Conservation (phyloP, 495 filamentous ascomycete genomes). For the Penicillium paxilli region DNA sequence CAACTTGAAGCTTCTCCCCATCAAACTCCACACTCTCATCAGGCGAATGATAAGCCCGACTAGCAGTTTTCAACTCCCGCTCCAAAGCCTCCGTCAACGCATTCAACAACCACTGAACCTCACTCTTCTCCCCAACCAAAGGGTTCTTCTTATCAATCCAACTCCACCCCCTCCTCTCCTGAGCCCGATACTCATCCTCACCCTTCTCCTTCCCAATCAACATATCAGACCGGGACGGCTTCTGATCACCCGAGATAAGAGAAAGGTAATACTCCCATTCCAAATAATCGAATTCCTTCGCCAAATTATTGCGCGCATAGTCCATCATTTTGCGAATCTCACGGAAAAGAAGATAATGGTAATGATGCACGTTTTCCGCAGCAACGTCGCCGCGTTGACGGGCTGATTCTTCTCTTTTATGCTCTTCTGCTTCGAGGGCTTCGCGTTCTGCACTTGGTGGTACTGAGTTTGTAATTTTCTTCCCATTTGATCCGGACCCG, state of each 20-base stretch:
- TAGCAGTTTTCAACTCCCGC: constrained; percentile 47
- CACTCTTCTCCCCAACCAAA: constrained; percentile 68
- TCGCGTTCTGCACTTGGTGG: background rate
- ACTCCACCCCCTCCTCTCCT: constrained; percentile 52
- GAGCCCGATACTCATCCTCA: constrained; percentile 20
- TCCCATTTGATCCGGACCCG: background rate
- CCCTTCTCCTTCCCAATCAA: constrained; percentile 2
- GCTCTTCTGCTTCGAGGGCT: constrained; percentile 34
- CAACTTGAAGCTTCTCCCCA: background rate
- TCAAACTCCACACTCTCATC: constrained; percentile 1
- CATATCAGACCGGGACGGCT: constrained; percentile 31
- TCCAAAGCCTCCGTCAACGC: constrained; percentile 56
- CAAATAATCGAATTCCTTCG: constrained; percentile 70
- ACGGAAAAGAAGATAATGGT: constrained; percentile 64
- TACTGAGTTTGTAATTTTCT: background rate
- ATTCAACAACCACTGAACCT: constrained; percentile 81
- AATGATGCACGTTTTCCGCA: constrained; percentile 53
- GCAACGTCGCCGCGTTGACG: constrained; percentile 42
- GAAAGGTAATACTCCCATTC: constrained; percentile 83
- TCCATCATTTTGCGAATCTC: constrained; percentile 68
- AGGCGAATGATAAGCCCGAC: constrained; percentile 17
- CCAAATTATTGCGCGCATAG: constrained; percentile 58
- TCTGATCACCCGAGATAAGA: constrained; percentile 68
- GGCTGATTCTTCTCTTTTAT: constrained; percentile 38
- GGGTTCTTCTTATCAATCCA: constrained; percentile 76